Conservation (phyloP, 1,284 basidiomycete genomes). For the Ceratobasidium sp. region DNA sequence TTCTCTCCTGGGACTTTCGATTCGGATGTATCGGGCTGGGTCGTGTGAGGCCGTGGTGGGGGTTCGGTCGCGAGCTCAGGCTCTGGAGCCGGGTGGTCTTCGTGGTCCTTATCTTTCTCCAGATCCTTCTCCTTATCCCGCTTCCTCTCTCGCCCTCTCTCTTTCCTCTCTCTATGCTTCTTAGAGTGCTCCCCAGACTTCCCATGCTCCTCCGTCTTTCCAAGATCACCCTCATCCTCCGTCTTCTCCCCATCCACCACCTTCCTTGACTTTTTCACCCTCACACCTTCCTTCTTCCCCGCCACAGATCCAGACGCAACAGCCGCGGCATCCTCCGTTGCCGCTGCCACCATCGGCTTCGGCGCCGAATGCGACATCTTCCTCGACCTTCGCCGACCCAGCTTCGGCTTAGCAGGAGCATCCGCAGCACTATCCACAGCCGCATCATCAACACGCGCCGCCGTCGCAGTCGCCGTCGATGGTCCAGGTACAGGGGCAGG, state of each 20-base stretch:
- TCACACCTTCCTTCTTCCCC: conserved; percentile 13
- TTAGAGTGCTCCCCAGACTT: conserved; percentile 38
- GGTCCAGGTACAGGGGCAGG: background rate
- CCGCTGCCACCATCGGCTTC: conserved; percentile 7
- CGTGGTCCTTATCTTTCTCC: conserved; percentile 21
- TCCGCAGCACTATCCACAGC: conserved; percentile 4
- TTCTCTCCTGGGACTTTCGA: conserved; percentile 21
- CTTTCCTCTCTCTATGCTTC: conserved; percentile 22
- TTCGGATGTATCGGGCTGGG: conserved; percentile 15
- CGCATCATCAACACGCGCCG: conserved; percentile 7
- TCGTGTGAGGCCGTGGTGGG: background rate
- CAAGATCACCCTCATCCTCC: conserved; percentile 32
- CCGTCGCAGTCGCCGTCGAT: too few species aligned
- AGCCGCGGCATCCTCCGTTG: conserved; percentile 13
- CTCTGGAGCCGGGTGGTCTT: conserved; percentile 18
- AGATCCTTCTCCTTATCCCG: conserved; percentile 29
- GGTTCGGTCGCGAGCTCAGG: background rate
- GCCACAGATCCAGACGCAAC: conserved; percentile 13
- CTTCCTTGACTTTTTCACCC: conserved; percentile 36
- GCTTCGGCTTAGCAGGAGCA: background rate
- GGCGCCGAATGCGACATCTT: conserved; percentile 43
- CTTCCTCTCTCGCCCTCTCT: conserved; percentile 33
- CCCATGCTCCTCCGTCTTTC: background rate
- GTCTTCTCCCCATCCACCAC: conserved; percentile 26
- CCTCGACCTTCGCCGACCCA: conserved; percentile 36